phyloP scores from a whole-genome alignment of 192 early-diverging fungal species.

The Gaertneriomyces semiglobifer region DNA sequence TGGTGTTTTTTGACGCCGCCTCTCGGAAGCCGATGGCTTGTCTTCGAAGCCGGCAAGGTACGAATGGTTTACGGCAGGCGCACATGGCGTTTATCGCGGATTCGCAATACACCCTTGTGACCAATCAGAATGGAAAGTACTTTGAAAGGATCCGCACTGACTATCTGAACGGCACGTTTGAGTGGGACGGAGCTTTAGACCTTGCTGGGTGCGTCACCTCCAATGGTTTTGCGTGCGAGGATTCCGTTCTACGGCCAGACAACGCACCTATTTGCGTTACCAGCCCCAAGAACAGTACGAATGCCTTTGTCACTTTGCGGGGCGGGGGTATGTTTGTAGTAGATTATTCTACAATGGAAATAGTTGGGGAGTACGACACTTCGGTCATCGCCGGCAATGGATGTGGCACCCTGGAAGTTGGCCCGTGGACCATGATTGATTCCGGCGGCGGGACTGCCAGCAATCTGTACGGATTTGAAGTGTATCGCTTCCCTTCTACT shows the following conservation, averaged over 20 bases:
- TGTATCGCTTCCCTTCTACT: not conserved
- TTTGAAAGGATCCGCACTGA: not conserved
- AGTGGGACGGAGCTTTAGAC: not conserved
- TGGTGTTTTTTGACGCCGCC: not conserved
- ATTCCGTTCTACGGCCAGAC: not conserved
- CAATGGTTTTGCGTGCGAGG: not conserved
- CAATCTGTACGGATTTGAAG: not conserved
- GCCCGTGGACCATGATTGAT: not conserved
- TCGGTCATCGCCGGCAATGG: not conserved
- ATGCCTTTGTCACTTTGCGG: not conserved
- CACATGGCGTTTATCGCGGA: not conserved
- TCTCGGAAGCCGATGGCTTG: not conserved
- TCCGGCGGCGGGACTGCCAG: not conserved
- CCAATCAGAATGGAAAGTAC: constrained; percentile 2
- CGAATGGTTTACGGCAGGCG: not conserved
- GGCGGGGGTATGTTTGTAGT: not conserved
- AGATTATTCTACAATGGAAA: not conserved
- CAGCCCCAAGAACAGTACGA: not conserved
- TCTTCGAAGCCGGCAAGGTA: not conserved
- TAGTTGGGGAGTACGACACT: not conserved
- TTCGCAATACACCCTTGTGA: not conserved
- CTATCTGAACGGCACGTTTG: not conserved
- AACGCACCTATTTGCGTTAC: constrained; percentile 2
- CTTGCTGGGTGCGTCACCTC: not conserved
- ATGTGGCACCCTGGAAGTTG: not conserved